Evolutionary conservation across 1,284 basidiomycete species (phyloP).

Genomic region (Pseudozyma thailandica): DNA sequence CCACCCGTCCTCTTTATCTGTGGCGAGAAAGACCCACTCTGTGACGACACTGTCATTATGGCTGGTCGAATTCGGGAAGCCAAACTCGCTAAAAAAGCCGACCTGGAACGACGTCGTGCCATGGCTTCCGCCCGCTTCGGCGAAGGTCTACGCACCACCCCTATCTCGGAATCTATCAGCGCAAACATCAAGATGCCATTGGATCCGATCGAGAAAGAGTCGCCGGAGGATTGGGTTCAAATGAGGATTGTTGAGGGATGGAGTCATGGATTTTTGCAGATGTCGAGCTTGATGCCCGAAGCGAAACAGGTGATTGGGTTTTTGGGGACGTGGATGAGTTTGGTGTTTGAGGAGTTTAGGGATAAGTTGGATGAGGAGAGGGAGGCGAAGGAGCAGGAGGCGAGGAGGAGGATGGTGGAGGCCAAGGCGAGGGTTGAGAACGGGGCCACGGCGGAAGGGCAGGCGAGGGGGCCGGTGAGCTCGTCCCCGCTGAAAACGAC

Average conservation of each 20-base stretch:
- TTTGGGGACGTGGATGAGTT: slow-evolving; percentile 90
- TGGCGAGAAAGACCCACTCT: slow-evolving; percentile 91
- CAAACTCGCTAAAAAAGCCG: slow-evolving; percentile 76
- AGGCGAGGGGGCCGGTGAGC: too few species aligned
- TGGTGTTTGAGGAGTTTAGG: slow-evolving; percentile 74
- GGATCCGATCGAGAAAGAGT: slow-evolving; percentile 75
- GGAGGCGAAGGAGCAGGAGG: slow-evolving; percentile 26
- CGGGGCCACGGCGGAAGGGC: too few species aligned
- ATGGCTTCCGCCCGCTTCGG: slow-evolving; percentile 67
- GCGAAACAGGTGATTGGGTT: slow-evolving; percentile 83
- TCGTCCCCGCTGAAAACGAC: too few species aligned
- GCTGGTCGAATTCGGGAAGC: slow-evolving; percentile 92
- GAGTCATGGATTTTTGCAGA: slow-evolving; percentile 73
- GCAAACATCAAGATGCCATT: slow-evolving; percentile 63
- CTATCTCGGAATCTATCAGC: too few species aligned
- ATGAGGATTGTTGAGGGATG: slow-evolving; percentile 73
- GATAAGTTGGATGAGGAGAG: slow-evolving; percentile 42
- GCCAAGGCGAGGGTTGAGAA: not conserved
- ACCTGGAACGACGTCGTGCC: slow-evolving; percentile 68
- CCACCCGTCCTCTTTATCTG: slow-evolving; percentile 80
- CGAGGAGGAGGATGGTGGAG: not conserved
- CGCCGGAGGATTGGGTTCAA: slow-evolving; percentile 93
- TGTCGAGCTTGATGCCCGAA: slow-evolving; percentile 86
- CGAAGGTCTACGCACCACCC: slow-evolving; percentile 71
- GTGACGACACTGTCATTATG: slow-evolving; percentile 78